Percentiles rank a stretch among this genome's conserved stretches.
phyloP scores from a whole-genome alignment of 2,329 filamentous ascomycete species.

The Fusarium sp. region DNA sequence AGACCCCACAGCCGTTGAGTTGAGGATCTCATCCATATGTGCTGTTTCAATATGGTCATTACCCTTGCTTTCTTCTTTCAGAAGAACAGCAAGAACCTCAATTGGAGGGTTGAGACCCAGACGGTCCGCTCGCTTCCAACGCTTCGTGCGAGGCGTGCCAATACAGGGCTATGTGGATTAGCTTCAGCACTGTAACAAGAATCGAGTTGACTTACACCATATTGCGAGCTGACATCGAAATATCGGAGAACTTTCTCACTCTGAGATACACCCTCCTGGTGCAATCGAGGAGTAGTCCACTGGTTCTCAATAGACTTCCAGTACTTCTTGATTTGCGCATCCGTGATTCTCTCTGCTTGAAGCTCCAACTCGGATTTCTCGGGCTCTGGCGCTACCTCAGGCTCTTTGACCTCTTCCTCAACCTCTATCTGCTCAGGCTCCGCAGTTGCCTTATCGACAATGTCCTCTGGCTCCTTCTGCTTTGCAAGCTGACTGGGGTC shows the following conservation, averaged over 20 bases:
- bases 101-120: slow-evolving; percentile 89
- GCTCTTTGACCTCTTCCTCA: slow-evolving; percentile 39
- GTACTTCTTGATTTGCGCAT: slow-evolving; percentile 79
- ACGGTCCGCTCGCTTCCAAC: slow-evolving; percentile 87
- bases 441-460: slow-evolving; percentile 31
- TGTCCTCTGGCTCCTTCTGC: slow-evolving; percentile 33
- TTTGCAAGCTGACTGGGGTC: slow-evolving; percentile 45
- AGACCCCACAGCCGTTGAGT: slow-evolving; percentile 59
- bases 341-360: slow-evolving; percentile 72
- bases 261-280: slow-evolving; percentile 77
- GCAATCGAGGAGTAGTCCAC: slow-evolving; percentile 76
- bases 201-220: slow-evolving; percentile 77
- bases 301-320: slow-evolving; percentile 79
- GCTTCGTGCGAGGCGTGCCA: slow-evolving; percentile 81
- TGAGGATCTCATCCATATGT: slow-evolving; percentile 77
- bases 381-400: slow-evolving; percentile 43
- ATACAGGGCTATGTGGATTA: slow-evolving; percentile 74
- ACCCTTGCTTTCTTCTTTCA: slow-evolving; percentile 74
- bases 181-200: not conserved
- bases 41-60: slow-evolving; percentile 71
- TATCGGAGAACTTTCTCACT: slow-evolving; percentile 90
- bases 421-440: slow-evolving; percentile 35
- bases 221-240: slow-evolving; percentile 92
- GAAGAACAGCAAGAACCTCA: slow-evolving; percentile 86
- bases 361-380: slow-evolving; percentile 65